A percentile compares a stretch with the other conserved stretches of the same genome.
phyloP scores from a whole-genome alignment of 2,329 filamentous ascomycete species.

The Aspergillus udagawae region DNA sequence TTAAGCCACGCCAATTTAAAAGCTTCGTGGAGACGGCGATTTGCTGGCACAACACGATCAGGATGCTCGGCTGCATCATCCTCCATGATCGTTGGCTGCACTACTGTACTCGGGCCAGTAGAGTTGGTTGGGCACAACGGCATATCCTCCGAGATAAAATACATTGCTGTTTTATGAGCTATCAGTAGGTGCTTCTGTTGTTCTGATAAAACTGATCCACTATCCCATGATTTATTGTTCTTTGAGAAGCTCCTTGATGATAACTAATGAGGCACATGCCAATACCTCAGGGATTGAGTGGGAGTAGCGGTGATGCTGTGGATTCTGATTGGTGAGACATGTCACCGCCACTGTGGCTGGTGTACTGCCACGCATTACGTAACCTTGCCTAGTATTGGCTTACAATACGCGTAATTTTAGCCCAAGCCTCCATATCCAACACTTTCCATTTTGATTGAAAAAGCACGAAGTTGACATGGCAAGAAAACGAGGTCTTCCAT shows the following conservation, averaged over 20 bases:
- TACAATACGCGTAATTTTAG: background rate
- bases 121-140: constrained; percentile 2
- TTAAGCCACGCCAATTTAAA: constrained; percentile 3
- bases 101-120: constrained; percentile 1
- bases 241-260: background rate
- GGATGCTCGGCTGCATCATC: constrained; percentile 6
- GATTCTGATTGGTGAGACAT: constrained; percentile 20
- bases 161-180: background rate
- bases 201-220: background rate
- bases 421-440: background rate
- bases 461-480: background rate
- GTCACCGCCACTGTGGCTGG: constrained; percentile 34
- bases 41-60: constrained; percentile 9
- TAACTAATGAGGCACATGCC: background rate
- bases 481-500: background rate
- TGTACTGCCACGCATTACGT: background rate
- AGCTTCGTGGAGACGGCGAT: constrained; percentile 18
- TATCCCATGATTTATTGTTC: background rate
- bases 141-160: no score
- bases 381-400: background rate
- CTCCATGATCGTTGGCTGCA: constrained; percentile 11
- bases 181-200: background rate
- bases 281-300: background rate
- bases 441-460: background rate
- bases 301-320: constrained; percentile 28